Evolutionary conservation across 2,329 filamentous ascomycete species (phyloP).

Genomic region (Plectosphaerella cucumerina): DNA sequence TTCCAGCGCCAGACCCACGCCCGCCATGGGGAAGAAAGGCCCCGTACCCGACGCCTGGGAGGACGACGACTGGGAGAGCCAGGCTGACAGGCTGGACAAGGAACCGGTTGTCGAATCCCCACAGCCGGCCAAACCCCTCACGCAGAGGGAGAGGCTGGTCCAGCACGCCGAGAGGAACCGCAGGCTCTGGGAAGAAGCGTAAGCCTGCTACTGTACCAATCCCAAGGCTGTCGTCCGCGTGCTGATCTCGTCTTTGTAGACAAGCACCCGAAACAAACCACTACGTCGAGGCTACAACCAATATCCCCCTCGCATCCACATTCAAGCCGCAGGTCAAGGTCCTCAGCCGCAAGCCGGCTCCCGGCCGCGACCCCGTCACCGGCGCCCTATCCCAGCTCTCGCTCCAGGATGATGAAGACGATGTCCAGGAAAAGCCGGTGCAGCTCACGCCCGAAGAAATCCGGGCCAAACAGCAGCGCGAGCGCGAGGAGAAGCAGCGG

Average conservation of each 20-base stretch:
- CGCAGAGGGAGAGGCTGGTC: constrained; percentile 72
- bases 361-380: constrained; percentile 51
- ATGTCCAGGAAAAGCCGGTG: constrained; percentile 53
- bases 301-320: constrained; percentile 59
- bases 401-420: constrained; percentile 48
- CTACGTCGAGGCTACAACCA: constrained; percentile 64
- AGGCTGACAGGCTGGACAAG: constrained; percentile 57
- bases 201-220: constrained; percentile 24
- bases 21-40: constrained; percentile 43
- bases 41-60: constrained; percentile 78
- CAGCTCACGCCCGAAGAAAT: constrained; percentile 72
- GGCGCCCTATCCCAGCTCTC: constrained; percentile 38
- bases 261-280: constrained; percentile 72
- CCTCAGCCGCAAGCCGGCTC: constrained; percentile 72
- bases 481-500: constrained; percentile 84
- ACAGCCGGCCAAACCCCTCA: constrained; percentile 41
- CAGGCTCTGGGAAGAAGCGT: constrained; percentile 88
- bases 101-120: constrained; percentile 26
- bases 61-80: constrained; percentile 80
- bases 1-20: background rate
- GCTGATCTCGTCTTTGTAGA: constrained; percentile 34
- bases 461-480: constrained; percentile 69
- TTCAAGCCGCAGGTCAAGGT: constrained; percentile 84
- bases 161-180: constrained; percentile 80
- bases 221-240: background rate